A percentile compares a stretch with the other conserved stretches of the same genome.
Conservation (phyloP, 2,329 filamentous ascomycete genomes). For the Mariannaea sp. region DNA sequence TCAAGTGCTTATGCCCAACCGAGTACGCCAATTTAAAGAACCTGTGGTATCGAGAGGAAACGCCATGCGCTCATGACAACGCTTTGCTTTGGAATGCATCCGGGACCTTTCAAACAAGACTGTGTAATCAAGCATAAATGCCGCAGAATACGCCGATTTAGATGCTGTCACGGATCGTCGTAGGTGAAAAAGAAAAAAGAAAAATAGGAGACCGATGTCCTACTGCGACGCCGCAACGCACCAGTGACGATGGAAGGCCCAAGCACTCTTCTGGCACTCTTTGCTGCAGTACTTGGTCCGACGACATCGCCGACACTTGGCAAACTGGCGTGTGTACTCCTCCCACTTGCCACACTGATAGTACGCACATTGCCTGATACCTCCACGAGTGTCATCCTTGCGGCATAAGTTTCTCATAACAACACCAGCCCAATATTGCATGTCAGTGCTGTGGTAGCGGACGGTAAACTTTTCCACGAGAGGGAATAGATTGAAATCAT, state of each 20-base stretch:
- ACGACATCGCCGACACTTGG: constrained; percentile 94
- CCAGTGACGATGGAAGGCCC: constrained; percentile 98
- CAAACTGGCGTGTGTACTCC: constrained; percentile 93
- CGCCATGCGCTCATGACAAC: constrained; percentile 47
- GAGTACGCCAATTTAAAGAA: constrained; percentile 38
- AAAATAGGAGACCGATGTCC: constrained; percentile 16
- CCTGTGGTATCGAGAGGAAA: constrained; percentile 53
- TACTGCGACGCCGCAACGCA: constrained; percentile 75
- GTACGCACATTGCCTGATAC: constrained; percentile 96
- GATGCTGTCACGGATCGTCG: constrained; percentile 31
- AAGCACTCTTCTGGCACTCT: constrained; percentile 98
- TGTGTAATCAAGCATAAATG: constrained; percentile 39
- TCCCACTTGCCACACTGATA: constrained; percentile 99
- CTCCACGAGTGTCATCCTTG: constrained; percentile 92
- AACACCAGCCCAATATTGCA: constrained; percentile 99
- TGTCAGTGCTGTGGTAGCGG: constrained; percentile 90
- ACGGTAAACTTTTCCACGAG: constrained; percentile 98
- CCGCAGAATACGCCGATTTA: constrained; percentile 33
- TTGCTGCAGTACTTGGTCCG: constrained; percentile 99
- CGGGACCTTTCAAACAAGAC: constrained; percentile 39
- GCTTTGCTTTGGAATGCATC: constrained; percentile 50
- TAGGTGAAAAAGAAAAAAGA: no score
- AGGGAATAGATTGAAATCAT: constrained; percentile 98
- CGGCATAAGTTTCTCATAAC: constrained; percentile 99
- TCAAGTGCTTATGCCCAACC: constrained; percentile 34